Evolutionary conservation across 1,139 yeast genomes (phyloP), one percentile per base, ranked within the genome.

Genomic region (Sugiyamaella neomexicana): DNA sequence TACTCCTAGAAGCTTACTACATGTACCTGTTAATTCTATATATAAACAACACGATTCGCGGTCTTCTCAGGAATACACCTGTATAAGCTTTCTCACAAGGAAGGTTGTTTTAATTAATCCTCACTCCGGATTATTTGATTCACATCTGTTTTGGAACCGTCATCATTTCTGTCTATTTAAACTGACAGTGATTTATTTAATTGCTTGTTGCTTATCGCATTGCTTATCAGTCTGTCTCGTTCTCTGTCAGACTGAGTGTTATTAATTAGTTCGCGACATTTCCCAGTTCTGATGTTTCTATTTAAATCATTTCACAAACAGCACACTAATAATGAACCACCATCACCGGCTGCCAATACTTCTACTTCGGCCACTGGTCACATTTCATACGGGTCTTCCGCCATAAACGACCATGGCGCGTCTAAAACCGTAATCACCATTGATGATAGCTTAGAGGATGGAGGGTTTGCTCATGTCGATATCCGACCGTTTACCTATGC

Each of bases 401-500:
- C 49, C 36, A 45, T 45, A 34, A 45, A 23, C 34, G 49, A 31
- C 12, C 40, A 20, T 29, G 10, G 34, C 34, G 34, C 32, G 13
- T 17, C 49, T 6, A 45, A 25, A 36, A 41, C 47, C 20, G 55
- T 46, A n/a, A 42, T 39, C 20, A 52, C 49, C 13, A 42, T 49
- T 20, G 23, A 49, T 32, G 55, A 58, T 50, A 67, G 62, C 29
- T 62, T 55, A 34, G 73, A 69, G 29, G 41, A 45, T 12, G 75
- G 71, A 25, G 80, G 73, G 43, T 79, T 76, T 59, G 71, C 80
- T 37, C 75, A 74, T 54, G 75, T 79, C 52, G 73, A 72, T 50
- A 64, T 77, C 52, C 74, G 80, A 47, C 72, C 74, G 50, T 67
- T 78, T 58, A 76, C 82, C 6, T 79, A 78, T 60, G 81, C 81